phyloP scores from a whole-genome alignment of 805 yeast genomes.

The Debaryomyces tyrocola region DNA sequence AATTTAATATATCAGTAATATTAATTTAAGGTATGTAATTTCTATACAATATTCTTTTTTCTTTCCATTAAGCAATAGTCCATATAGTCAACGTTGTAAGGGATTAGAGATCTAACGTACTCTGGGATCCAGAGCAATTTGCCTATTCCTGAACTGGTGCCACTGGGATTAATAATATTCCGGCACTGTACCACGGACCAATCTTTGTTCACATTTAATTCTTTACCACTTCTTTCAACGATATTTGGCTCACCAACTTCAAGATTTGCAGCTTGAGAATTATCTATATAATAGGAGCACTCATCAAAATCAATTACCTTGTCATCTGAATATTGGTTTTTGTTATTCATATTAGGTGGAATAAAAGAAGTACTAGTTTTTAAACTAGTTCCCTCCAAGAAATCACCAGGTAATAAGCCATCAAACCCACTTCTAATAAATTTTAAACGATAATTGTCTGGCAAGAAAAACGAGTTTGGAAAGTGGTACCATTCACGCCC shows the following conservation, averaged over 20 bases:
- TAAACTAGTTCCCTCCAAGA: slow-evolving; percentile 44
- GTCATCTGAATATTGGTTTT: slow-evolving; percentile 61
- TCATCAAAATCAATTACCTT: slow-evolving; percentile 48
- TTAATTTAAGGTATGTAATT: not conserved
- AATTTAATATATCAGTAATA: not conserved
- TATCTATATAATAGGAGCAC: slow-evolving; percentile 76
- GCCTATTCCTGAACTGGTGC: slow-evolving; percentile 53
- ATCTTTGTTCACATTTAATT: slow-evolving; percentile 13
- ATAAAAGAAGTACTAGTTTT: slow-evolving; percentile 39
- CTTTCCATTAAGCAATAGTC: slow-evolving; percentile 49
- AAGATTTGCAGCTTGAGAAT: slow-evolving; percentile 46
- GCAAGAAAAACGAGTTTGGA: slow-evolving; percentile 84
- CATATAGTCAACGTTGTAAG: slow-evolving; percentile 42
- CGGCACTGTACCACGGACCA: slow-evolving; percentile 55
- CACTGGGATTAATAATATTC: slow-evolving; percentile 53
- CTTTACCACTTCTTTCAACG: slow-evolving; percentile 12
- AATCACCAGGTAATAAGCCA: slow-evolving; percentile 89
- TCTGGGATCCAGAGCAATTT: slow-evolving; percentile 54
- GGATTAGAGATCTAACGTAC: slow-evolving; percentile 19
- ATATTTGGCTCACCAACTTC: slow-evolving; percentile 43
- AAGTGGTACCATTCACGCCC: slow-evolving; percentile 95
- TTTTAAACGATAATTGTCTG: slow-evolving; percentile 58
- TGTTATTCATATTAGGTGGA: slow-evolving; percentile 74
- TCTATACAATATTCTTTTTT: not conserved
- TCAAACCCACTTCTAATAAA: slow-evolving; percentile 79